phyloP scores from a whole-genome alignment of 83 land plant genomes.

The Diphasiastrum complanatum region DNA sequence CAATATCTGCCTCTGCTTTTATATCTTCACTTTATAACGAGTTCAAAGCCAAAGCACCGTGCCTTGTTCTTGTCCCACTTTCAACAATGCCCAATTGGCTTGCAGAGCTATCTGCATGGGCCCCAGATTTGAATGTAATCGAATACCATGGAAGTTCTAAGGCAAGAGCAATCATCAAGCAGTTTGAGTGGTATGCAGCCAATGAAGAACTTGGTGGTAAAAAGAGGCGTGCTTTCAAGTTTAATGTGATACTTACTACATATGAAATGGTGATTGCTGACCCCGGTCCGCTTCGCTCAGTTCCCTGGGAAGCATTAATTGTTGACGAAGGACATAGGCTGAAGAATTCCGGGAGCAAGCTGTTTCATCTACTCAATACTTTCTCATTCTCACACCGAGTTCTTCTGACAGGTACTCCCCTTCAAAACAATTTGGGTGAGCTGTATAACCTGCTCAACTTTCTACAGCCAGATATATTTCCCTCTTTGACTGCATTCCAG shows the following conservation, averaged over 20 bases:
- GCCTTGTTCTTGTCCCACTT: conserved; percentile 82
- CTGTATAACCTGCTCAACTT: conserved; percentile 86
- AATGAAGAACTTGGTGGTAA: conserved; percentile 23
- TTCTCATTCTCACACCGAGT: conserved; percentile 85
- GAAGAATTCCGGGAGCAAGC: conserved; percentile 84
- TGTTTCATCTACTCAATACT: conserved; percentile 73
- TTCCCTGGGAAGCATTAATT: conserved; percentile 94
- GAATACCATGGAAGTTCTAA: conserved; percentile 95
- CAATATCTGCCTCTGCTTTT: conserved; percentile 87
- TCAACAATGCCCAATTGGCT: conserved; percentile 96
- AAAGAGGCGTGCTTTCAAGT: conserved; percentile 42
- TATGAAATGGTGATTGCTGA: conserved; percentile 92
- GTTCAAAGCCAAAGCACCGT: conserved; percentile 67
- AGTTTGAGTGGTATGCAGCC: conserved; percentile 90
- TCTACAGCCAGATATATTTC: conserved; percentile 81
- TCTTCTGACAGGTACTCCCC: conserved; percentile 83
- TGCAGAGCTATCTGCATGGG: conserved; percentile 86
- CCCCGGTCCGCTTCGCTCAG: conserved; percentile 62
- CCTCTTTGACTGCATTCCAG: conserved; percentile 87
- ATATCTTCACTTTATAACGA: conserved; percentile 74
- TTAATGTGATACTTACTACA: conserved; percentile 86
- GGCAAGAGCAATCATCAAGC: conserved; percentile 78
- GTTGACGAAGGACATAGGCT: conserved; percentile 97
- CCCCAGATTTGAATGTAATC: conserved; percentile 84
- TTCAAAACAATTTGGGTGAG: conserved; percentile 91